Evolutionary conservation across 2,329 filamentous ascomycete genomes (phyloP).

Genomic region (Diaporthe australafricana): DNA sequence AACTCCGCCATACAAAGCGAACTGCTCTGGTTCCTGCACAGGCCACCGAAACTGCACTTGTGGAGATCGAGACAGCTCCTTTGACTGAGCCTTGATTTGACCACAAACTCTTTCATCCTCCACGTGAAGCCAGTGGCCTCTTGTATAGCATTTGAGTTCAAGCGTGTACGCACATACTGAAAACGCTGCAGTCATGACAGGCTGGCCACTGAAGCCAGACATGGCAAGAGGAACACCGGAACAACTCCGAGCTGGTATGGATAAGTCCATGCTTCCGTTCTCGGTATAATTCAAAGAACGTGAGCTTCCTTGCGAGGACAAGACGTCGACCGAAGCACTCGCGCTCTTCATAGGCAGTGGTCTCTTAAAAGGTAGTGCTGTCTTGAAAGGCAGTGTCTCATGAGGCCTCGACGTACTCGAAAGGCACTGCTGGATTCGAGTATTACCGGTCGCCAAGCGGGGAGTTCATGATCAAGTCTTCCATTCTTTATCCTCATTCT

Average conservation of each 20-base stretch:
- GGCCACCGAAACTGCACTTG: not conserved
- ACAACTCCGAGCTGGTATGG: too few relatives aligned
- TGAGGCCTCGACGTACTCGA: not conserved
- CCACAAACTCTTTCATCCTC: not conserved
- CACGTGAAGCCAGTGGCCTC: not conserved
- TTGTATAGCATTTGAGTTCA: not conserved
- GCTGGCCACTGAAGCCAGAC: too few relatives aligned
- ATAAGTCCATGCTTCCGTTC: not conserved
- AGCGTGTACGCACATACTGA: too few relatives aligned
- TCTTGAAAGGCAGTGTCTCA: not conserved
- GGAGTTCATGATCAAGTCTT: too few relatives aligned
- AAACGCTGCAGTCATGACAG: too few relatives aligned
- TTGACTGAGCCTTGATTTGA: not conserved
- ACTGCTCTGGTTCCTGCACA: slow-evolving; percentile 28
- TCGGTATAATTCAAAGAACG: not conserved
- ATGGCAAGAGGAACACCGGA: not conserved
- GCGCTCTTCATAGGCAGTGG: too few relatives aligned
- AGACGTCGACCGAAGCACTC: not conserved
- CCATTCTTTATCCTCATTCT: not conserved
- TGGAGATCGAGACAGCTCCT: not conserved
- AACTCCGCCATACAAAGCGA: slow-evolving; percentile 22
- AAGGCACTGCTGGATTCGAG: not conserved
- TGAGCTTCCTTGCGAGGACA: not conserved
- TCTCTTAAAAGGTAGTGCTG: too few relatives aligned
- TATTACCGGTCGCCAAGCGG: not conserved